Percentiles rank a stretch among this genome's conserved stretches.
phyloP scores from a whole-genome alignment of 1,284 basidiomycete genomes.

The Cryptococcus sp. region DNA sequence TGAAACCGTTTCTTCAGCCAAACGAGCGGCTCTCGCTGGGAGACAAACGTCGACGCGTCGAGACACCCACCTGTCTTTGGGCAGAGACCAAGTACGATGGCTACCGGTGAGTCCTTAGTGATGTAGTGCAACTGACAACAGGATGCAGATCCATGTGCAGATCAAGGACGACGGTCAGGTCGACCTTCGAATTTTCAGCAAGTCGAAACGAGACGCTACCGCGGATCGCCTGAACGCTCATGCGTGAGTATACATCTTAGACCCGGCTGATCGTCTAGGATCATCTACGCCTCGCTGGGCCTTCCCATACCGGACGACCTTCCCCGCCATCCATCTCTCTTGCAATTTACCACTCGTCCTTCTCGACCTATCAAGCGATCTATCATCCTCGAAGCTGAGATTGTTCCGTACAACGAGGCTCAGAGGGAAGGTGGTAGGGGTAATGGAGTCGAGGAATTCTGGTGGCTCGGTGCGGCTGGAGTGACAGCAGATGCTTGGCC shows the following conservation, averaged over 20 bases:
- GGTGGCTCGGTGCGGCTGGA: conserved; percentile 39
- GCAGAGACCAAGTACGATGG: conserved; percentile 89
- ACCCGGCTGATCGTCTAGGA: conserved; percentile 43
- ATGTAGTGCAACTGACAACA: conserved; percentile 11
- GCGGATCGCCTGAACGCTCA: conserved; percentile 64
- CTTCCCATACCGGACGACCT: conserved; percentile 36
- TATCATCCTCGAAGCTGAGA: conserved; percentile 77
- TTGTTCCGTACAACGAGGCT: conserved; percentile 68
- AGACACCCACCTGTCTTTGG: conserved; percentile 50
- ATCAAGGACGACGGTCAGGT: conserved; percentile 46
- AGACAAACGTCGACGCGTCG: conserved; percentile 16
- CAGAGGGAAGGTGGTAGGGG: conserved; percentile 32
- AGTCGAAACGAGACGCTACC: conserved; percentile 74
- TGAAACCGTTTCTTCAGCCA: conserved; percentile 50
- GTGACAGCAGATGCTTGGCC: conserved; percentile 15
- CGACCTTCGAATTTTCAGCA: conserved; percentile 71
- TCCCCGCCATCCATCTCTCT: conserved; percentile 17
- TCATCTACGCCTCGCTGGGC: conserved; percentile 60
- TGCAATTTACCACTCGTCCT: background rate
- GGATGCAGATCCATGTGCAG: conserved; percentile 73
- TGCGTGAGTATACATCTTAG: conserved; percentile 47
- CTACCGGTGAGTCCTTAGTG: conserved; percentile 54
- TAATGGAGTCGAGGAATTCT: conserved; percentile 50
- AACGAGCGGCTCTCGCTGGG: conserved; percentile 30
- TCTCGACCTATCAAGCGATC: conserved; percentile 43